Base-by-base conservation (phyloP, 257 asterid species). In the Solanum medicagineum region DNA sequence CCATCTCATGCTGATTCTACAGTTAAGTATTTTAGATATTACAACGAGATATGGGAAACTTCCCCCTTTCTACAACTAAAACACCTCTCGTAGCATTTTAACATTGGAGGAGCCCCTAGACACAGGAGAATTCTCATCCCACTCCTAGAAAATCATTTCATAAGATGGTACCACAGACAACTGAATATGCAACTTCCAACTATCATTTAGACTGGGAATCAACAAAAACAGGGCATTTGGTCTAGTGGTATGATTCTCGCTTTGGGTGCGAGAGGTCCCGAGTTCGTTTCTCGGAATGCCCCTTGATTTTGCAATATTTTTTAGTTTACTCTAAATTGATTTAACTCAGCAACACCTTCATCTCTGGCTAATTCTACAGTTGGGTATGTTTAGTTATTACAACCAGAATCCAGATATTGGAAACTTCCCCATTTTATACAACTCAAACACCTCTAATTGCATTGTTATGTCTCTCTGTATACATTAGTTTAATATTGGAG, bases 161-260 rank as follows among this genome's bases (percentile, higher is more conserved):
- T 17, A 40, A 40, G 54, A 19, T 70, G 53, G 5, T 70, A 70
- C 51, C 20, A 53, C 53, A 51, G 10, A 29, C 24, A 77, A 77
- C 26, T 77, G 47, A 24, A 77, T 29, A 26, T 77, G 47, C 16
- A 51, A 77, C 47, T 26, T 26, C 26, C 17, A 77, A 3, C 26
- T 47, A 16, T 26, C 15, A 26, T 77, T 47, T 51, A 51, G 10
- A 51, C 44, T 49, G 81, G n/a, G 17, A 17, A n/a, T 20, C 20
- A 73, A 19, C 29, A 40, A 17, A 40, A 93, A 93, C 42, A 36
- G 42, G 42, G 42, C 6, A 36, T 36, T 36, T 36, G 42, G 97
- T 92, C 93, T 93, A 91, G 94, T 90, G 97, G 94, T 90, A 94
- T 92, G 97, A 94, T 93, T 93, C 97, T 91, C 91, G 91, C 94